Base-by-base conservation (phyloP, 192 early-diverging fungal genomes). In the Chytriomyces hyalinus region DNA sequence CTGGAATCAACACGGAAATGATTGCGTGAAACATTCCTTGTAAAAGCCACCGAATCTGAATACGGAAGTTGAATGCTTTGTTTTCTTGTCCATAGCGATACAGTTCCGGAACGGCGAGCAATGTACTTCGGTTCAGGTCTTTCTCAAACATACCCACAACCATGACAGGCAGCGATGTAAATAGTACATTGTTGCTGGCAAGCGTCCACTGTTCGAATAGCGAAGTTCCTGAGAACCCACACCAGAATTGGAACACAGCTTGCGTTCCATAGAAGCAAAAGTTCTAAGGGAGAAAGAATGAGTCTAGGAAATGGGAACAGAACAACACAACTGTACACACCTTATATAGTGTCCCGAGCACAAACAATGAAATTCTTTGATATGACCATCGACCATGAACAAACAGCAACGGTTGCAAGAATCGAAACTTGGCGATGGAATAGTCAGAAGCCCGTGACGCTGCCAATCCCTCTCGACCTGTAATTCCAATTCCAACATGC, bases 331-430 rank as follows among this genome's bases (percentile, higher is more conserved):
- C 24, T n/a, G 9, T 9, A 60, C 70, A 61, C 8, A 72, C 53
- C 84, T 95, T 95, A 87, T 94, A 94, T 78, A 95, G 94, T 22
- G 93, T 93, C n/a, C 91, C 92, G 82, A 94, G 83, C 20, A 90
- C 87, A 80, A 94, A 93, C 78, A 79, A 47, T 11, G 79, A 75
- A 36, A 51, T 72, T 72, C 70, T 57, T 10, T 28, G 22, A 83
- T 99, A 99, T 68, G 92, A 92, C 97, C 96, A 98, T 0, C 92
- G 89, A n/a, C 97, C 97, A 80, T 99, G 97, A 5, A 98, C 96
- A n/a, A 99, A 72, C 9, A 72, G 86, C 48, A 96, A 78, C 24
- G 94, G 83, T 81, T 85, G 89, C 61, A 97, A 80, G 82, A 93
- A 96, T 47, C 91, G 80, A 84, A 97, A 97, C 82, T 95, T 95